Conservation (phyloP, 2,329 filamentous ascomycete species). For the Epichloe sp. region DNA sequence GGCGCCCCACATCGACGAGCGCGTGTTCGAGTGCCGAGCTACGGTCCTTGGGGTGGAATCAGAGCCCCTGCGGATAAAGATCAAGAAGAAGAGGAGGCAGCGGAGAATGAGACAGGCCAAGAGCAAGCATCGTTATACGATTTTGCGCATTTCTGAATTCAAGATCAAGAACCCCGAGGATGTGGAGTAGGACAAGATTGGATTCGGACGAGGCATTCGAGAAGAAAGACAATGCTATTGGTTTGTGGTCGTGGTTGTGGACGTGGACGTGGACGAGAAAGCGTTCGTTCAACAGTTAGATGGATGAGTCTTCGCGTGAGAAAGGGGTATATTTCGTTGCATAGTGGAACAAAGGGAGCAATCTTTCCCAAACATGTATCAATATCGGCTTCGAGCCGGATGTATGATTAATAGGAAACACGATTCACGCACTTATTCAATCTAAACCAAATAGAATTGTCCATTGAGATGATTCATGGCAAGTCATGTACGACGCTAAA, state of each 20-base stretch:
- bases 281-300: background rate
- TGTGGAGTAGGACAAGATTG: conserved; percentile 11
- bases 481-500: conserved; percentile 7
- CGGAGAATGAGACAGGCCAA: conserved; percentile 60
- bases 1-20: conserved; percentile 67
- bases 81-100: conserved; percentile 72
- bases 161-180: conserved; percentile 41
- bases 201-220: background rate
- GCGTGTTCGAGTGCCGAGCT: conserved; percentile 73
- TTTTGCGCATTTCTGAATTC: conserved; percentile 73
- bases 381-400: conserved; percentile 1
- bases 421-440: background rate
- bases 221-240: background rate
- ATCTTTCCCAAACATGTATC: background rate
- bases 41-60: conserved; percentile 74
- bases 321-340: background rate
- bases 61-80: conserved; percentile 62
- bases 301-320: background rate
- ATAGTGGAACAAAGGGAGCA: background rate
- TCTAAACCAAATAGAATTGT: background rate
- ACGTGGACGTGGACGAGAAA: background rate
- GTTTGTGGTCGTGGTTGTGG: background rate
- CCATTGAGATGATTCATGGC: background rate
- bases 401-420: conserved; percentile 6
- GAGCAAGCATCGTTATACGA: conserved; percentile 86